phyloP scores from a whole-genome alignment of 164 flowering plant species.

The Sedum album region DNA sequence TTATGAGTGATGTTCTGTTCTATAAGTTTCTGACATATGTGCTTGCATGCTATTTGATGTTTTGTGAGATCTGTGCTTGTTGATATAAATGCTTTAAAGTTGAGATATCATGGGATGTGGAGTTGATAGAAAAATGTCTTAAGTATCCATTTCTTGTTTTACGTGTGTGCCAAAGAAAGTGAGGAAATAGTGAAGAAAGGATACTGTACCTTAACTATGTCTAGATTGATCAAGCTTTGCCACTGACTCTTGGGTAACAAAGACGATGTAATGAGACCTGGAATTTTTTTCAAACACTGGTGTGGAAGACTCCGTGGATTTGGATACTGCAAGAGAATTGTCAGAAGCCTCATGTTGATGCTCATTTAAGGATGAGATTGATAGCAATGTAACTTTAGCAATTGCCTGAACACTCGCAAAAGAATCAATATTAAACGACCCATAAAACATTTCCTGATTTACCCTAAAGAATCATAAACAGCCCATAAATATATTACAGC shows the following conservation, averaged over 20 bases:
- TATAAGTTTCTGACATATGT: too few relatives aligned
- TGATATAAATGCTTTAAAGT: too few relatives aligned
- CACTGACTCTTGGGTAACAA: too few relatives aligned
- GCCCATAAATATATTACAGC: background rate
- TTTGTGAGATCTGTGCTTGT: too few relatives aligned
- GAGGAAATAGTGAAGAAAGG: background rate
- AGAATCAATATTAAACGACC: conserved; percentile 39
- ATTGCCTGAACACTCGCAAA: conserved; percentile 76
- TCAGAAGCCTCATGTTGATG: conserved; percentile 27
- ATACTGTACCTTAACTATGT: conserved; percentile 64
- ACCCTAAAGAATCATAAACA: conserved; percentile 39
- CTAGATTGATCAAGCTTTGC: too few relatives aligned
- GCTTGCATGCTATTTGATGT: too few relatives aligned
- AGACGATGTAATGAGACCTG: conserved; percentile 88
- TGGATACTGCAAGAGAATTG: conserved; percentile 11
- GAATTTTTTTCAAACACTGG: conserved; percentile 39
- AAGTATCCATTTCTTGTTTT: background rate
- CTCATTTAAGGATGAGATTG: conserved; percentile 40
- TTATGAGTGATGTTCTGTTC: too few relatives aligned
- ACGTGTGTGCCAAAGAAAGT: background rate
- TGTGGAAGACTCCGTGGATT: conserved; percentile 12
- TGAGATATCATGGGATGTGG: too few relatives aligned
- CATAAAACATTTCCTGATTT: conserved; percentile 81
- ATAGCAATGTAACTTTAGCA: conserved; percentile 58
- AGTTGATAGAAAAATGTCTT: too few relatives aligned